phyloP scores from a whole-genome alignment of 164 flowering plant genomes.

The Tetrastigma voinierianum region DNA sequence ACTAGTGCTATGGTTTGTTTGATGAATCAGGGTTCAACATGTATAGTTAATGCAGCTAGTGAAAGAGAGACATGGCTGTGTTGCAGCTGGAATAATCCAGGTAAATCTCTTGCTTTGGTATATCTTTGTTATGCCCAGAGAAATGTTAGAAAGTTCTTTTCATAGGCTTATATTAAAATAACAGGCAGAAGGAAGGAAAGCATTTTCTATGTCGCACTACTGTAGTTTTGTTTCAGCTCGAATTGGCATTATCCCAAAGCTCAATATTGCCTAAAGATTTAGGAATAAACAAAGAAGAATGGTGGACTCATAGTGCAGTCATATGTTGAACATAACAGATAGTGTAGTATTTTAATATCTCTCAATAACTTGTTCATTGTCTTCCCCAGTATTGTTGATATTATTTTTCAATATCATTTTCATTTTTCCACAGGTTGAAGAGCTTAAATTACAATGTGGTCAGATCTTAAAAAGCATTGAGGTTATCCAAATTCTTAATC shows the following conservation, averaged over 20 bases:
- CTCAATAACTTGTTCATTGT: neutral
- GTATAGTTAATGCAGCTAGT: slow-evolving; percentile 96
- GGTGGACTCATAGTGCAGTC: slow-evolving; percentile 95
- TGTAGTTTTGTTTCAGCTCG: slow-evolving; percentile 96
- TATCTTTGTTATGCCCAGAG: neutral
- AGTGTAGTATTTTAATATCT: slow-evolving; percentile 6
- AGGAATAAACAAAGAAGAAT: slow-evolving; percentile 48
- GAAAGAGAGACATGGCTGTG: slow-evolving; percentile 96
- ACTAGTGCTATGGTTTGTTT: slow-evolving; percentile 2
- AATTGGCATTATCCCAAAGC: slow-evolving; percentile 79
- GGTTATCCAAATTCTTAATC: slow-evolving; percentile 39
- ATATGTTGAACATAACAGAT: slow-evolving; percentile 97
- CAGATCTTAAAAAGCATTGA: slow-evolving; percentile 56
- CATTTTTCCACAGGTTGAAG: slow-evolving; percentile 61
- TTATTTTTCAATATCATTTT: neutral
- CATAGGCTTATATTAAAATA: slow-evolving; percentile 14
- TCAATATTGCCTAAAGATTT: slow-evolving; percentile 74
- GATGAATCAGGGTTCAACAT: slow-evolving; percentile 74
- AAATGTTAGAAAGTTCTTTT: neutral
- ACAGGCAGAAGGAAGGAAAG: slow-evolving; percentile 95
- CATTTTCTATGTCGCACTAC: slow-evolving; percentile 94
- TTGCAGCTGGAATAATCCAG: slow-evolving; percentile 97
- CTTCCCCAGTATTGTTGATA: neutral
- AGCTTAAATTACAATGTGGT: slow-evolving; percentile 59
- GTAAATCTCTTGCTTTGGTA: slow-evolving; percentile 24